Evolutionary conservation across 768 basidiomycete species (phyloP), one percentile per base, ranked within the genome.

Genomic region (Suillus alpinus): DNA sequence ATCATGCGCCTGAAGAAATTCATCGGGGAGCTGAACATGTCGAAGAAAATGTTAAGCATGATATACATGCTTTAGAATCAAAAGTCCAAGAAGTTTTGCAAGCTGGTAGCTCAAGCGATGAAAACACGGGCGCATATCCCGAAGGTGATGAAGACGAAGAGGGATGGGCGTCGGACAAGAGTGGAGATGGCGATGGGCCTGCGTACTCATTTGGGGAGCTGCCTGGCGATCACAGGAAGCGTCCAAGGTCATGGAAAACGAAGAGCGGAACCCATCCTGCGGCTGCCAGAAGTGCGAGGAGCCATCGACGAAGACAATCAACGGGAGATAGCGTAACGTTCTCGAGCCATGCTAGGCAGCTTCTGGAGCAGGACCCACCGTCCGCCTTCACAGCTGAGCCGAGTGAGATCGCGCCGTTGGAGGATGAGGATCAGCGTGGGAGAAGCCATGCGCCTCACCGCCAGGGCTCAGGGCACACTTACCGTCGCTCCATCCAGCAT

Each of bases 141-240:
- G 69, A 62, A 39, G 55, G 57, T 32, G 71, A 72, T 7, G 78
- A 81, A 4, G 83, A 80, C 5, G 86, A 87, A 0, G 88, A 83
- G 61, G 85, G 79, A 2, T 89, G 86, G 87, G 79, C 80, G 18
- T 89, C 87, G 6, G 89, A 91, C 52, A 74, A 69, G 26, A 81
- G 79, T 59, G 73, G 67, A 46, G 68, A 69, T 26, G 70, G 65
- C 26, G 63, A 66, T 31, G 57, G 60, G 2, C 53, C 62, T 36
- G 55, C 61, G 6, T 36, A 57, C 39, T 60, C 65, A 31, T 65
- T 62, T 32, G 23, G 26, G 18, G 56, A 37, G 51, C 64, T 50
- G 58, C 57, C 40, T 4, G 36, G 57, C 26, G 65, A 59, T 56
- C 62, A 66, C 37, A 70, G 65, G 59, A 68, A 63, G 50, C 75